These are phyloP conservation scores for Casuarina cunninghamiana DNA, from an alignment of 306 rosid genomes.

Conservation along the genomic window DNA sequence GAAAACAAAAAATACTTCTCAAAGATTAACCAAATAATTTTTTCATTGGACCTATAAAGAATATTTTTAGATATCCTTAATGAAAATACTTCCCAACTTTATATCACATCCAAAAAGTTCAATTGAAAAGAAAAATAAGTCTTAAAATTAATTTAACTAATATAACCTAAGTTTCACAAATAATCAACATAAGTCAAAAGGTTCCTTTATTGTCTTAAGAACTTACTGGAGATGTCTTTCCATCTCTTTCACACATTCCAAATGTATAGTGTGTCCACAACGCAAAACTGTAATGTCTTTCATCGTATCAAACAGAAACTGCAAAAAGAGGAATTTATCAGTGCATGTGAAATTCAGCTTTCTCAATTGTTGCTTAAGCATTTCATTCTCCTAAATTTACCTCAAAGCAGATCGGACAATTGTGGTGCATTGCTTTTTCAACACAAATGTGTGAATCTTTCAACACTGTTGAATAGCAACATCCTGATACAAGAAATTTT, in stretches of 20 bases:
- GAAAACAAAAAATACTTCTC: too few species aligned
- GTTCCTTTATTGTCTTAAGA: neutral
- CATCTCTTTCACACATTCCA: conserved; percentile 68
- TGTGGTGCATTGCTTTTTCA: conserved; percentile 58
- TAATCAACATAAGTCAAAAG: neutral
- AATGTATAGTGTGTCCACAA: conserved; percentile 66
- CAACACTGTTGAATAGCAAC: conserved; percentile 47
- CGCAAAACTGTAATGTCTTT: conserved; percentile 54
- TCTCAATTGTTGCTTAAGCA: neutral
- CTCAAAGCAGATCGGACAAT: conserved; percentile 59
- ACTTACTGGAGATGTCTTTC: conserved; percentile 58
- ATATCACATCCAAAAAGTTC: too few species aligned
- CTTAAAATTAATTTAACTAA: too few species aligned
- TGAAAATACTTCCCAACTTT: too few species aligned
- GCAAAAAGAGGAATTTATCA: conserved; percentile 21
- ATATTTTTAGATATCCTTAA: too few species aligned
- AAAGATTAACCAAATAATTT: too few species aligned
- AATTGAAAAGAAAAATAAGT: too few species aligned
- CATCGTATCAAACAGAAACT: conserved; percentile 75
- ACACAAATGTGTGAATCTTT: conserved; percentile 48
- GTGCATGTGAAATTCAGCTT: neutral
- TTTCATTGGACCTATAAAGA: too few species aligned
- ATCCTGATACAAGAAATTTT: conserved; percentile 29
- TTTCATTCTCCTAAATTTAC: conserved; percentile 13
- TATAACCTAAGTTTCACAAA: neutral